Evolutionary conservation across 164 flowering plant species (phyloP).

Genomic region (Umbellularia californica): DNA sequence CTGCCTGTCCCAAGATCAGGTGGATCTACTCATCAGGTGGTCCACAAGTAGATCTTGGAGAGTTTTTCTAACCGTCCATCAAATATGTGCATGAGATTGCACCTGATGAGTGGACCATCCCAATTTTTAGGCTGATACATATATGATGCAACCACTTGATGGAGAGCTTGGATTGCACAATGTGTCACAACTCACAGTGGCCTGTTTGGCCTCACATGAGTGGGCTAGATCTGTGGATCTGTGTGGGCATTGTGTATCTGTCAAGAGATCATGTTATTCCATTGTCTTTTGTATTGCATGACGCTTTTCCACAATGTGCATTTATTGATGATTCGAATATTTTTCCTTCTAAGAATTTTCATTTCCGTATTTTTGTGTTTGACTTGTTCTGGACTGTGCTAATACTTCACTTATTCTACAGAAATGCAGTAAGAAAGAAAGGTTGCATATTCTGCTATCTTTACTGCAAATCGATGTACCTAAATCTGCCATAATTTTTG

Average conservation of each 20-base stretch:
- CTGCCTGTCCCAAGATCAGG: neutral
- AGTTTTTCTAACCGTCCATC: neutral
- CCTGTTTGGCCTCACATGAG: neutral
- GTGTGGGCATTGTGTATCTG: neutral
- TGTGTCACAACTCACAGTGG: neutral
- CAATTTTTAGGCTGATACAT: neutral
- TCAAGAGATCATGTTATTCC: neutral
- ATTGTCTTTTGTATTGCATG: neutral
- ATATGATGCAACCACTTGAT: neutral
- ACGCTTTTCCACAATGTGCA: neutral
- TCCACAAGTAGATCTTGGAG: neutral
- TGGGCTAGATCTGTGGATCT: neutral
- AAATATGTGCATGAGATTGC: neutral
- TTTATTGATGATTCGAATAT: neutral
- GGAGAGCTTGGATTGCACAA: neutral
- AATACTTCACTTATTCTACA: slow-evolving; percentile 22
- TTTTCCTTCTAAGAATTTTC: neutral
- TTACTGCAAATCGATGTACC: slow-evolving; percentile 59
- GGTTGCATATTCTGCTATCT: slow-evolving; percentile 43
- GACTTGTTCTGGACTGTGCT: slow-evolving; percentile 11
- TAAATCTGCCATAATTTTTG: slow-evolving; percentile 76
- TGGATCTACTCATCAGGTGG: neutral
- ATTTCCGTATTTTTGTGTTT: neutral
- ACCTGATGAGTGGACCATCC: neutral
- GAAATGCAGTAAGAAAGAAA: slow-evolving; percentile 50